Evolutionary conservation across 106 monocot species (phyloP), one percentile per base, ranked within the genome.

Genomic region (Acorus calamus): DNA sequence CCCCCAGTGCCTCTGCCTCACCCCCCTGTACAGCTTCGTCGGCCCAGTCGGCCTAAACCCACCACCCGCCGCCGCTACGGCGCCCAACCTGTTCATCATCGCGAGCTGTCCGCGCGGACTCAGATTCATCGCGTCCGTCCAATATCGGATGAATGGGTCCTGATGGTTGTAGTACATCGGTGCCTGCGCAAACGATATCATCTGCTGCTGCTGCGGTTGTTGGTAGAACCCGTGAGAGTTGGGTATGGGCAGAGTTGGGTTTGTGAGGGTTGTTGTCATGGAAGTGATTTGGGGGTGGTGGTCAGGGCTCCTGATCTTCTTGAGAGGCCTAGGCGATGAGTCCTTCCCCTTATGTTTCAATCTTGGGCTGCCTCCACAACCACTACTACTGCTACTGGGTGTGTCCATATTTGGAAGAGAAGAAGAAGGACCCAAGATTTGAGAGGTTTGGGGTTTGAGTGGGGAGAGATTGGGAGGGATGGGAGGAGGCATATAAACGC

Each of bases 1-100:
- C 2, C 85, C 85, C 85, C 85, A 85, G 65, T 80, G 85, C 68
- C 85, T 70, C 61, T 85, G 85, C 74, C 85, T 59, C 6, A 85
- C 85, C 9, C 85, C 85, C 12, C 85, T 28, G 75, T 85, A 85
- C 2, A 85, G 75, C 78, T 85, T 85, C 1, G 78, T 59, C 8
- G 74, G 28, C 28, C 28, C 74, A 12, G 60, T 44, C 3, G 63
- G 57, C 4, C 11, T 5, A 3, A 44, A 2, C 44, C 8, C 49
- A 1, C 28, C 28, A 28, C 28, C 28, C 28, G 28, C 28, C 28
- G 28, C 28, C 28, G 28, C 28, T 0, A 28, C 28, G 0, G 28
- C 28, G 28, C 28, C 28, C 0, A 71, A 43, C 6, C 65, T 47
- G 55, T 52, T 69, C 74, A 66, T 74, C 76, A 73, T 73, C 67